A percentile compares a stretch with the other conserved stretches of the same genome.
These are phyloP conservation scores for Mycena maculata DNA, from an alignment of 768 basidiomycete genomes.

Conservation along the genomic window DNA sequence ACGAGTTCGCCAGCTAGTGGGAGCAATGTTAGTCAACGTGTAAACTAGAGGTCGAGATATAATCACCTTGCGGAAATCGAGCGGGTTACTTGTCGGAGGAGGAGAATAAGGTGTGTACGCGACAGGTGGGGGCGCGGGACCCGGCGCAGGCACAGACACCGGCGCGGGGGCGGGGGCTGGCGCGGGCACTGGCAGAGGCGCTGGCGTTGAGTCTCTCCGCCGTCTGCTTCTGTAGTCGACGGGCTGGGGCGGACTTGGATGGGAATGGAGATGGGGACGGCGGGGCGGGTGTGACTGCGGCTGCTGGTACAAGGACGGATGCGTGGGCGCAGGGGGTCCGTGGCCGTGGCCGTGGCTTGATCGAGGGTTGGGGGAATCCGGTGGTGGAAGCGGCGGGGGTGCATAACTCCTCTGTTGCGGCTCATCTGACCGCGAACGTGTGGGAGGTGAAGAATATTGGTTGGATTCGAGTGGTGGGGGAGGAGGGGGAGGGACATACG, in stretches of 20 bases:
- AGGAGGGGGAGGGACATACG: slow-evolving; percentile 25
- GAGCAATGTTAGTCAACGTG: slow-evolving; percentile 2
- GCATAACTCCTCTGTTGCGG: slow-evolving; percentile 20
- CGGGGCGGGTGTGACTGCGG: slow-evolving; percentile 20
- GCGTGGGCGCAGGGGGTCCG: slow-evolving; percentile 8
- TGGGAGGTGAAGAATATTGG: slow-evolving; percentile 28
- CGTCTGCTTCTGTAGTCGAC: slow-evolving; percentile 10
- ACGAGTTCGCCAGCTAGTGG: slow-evolving; percentile 27
- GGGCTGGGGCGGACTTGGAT: slow-evolving; percentile 23
- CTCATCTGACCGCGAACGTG: slow-evolving; percentile 26
- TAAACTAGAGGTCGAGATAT: neutral
- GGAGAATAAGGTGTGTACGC: slow-evolving; percentile 18
- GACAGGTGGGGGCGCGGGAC: slow-evolving; percentile 10
- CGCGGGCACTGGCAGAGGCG: slow-evolving; percentile 10
- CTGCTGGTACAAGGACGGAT: slow-evolving; percentile 20
- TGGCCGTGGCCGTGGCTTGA: slow-evolving; percentile 18
- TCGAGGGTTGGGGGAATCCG: slow-evolving; percentile 17
- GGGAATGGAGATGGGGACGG: slow-evolving; percentile 11
- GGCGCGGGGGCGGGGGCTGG: slow-evolving; percentile 10
- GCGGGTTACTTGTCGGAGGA: slow-evolving; percentile 20
- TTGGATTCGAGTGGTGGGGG: slow-evolving; percentile 23
- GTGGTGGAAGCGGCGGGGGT: slow-evolving; percentile 22
- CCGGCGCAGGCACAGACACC: slow-evolving; percentile 2
- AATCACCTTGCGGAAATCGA: slow-evolving; percentile 31
- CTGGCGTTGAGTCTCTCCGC: slow-evolving; percentile 28